Base-by-base conservation (phyloP, 345 rosid species). In the Brassica juncea region DNA sequence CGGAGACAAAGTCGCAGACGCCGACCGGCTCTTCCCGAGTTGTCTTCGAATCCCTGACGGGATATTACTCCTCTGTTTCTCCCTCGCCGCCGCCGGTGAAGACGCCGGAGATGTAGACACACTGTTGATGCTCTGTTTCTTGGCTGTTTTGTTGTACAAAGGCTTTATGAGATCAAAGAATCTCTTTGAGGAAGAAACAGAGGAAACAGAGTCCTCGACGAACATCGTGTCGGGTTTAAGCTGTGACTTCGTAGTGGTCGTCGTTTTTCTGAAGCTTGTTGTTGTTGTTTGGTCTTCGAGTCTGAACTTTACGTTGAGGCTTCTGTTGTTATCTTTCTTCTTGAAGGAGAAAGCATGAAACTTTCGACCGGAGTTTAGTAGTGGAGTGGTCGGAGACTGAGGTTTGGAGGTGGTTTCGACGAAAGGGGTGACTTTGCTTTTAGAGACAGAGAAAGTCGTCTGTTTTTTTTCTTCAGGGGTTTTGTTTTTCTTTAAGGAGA, bases 21-120 rank as follows among this genome's bases (percentile, higher is more conserved):
- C 88, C 30, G 93, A 89, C 32, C 89, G 76, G 73, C 98, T 93
- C 83, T 96, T 96, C 61, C 89, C 92, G 74, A 96, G 82, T 6
- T 85, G 89, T 79, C 78, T 87, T 60, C 84, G 76, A 2, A 87
- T 61, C 16, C 95, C 92, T 0, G 89, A 74, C 4, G 88, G 85
- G 6, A 83, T 64, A 34, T 77, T 88, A 27, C 66, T 89, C 49
- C 82, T 85, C 28, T 86, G 89, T 54, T 84, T 88, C 55, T 85
- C 88, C 28, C 79, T 86, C 15, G 77, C 11, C 21, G 78, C 83
- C 32, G 80, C 86, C 32, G 90, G 88, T 31, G 90, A 89, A 1
- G 88, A 73, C 16, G 84, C 75, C 9, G 87, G 86, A 3, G 91
- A 89, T 4, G 72, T 31, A 27, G 64, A 59, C 0, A 81, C 5